A percentile compares a stretch with the other conserved stretches of the same genome.
These are phyloP conservation scores for Crithidia bombi DNA, from an alignment of 208 protist species.

Conservation along the genomic window DNA sequence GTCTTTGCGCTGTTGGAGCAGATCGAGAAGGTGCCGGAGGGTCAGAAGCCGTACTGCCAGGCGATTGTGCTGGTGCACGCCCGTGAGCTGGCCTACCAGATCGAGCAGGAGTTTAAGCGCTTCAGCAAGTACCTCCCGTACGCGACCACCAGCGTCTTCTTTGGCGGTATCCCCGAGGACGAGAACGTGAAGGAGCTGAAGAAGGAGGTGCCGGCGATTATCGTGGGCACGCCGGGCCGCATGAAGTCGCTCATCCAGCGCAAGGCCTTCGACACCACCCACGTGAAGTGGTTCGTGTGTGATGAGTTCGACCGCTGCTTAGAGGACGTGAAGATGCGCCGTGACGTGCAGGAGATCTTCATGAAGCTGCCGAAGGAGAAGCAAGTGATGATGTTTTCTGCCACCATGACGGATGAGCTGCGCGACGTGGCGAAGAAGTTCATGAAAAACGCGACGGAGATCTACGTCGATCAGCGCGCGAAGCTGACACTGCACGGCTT, in stretches of 20 bases:
- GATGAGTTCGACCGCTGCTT: slow-evolving; percentile 99
- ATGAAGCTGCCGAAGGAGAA: slow-evolving; percentile 97
- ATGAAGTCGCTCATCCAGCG: slow-evolving; percentile 93
- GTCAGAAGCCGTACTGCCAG: slow-evolving; percentile 87
- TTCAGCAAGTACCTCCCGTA: slow-evolving; percentile 97
- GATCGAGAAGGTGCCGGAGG: slow-evolving; percentile 89
- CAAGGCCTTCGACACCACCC: slow-evolving; percentile 92
- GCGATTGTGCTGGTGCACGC: slow-evolving; percentile 96
- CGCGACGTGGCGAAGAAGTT: slow-evolving; percentile 97
- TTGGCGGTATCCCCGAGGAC: slow-evolving; percentile 95
- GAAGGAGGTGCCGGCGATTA: slow-evolving; percentile 94
- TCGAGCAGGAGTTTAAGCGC: slow-evolving; percentile 98
- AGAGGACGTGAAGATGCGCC: slow-evolving; percentile 95
- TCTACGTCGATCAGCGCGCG: slow-evolving; percentile 98
- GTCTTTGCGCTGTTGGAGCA: slow-evolving; percentile 98
- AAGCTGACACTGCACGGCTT: slow-evolving; percentile 99
- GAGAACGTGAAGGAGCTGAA: slow-evolving; percentile 89
- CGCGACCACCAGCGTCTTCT: slow-evolving; percentile 96
- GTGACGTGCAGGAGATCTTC: slow-evolving; percentile 98
- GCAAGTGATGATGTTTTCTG: slow-evolving; percentile 99
- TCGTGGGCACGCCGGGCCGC: slow-evolving; percentile 98
- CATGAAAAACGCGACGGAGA: slow-evolving; percentile 96
- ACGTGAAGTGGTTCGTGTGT: slow-evolving; percentile 98
- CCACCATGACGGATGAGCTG: slow-evolving; percentile 98
- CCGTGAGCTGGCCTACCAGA: slow-evolving; percentile 99